Evolutionary conservation across 768 basidiomycete species (phyloP).

Genomic region (Hericium coralloides): DNA sequence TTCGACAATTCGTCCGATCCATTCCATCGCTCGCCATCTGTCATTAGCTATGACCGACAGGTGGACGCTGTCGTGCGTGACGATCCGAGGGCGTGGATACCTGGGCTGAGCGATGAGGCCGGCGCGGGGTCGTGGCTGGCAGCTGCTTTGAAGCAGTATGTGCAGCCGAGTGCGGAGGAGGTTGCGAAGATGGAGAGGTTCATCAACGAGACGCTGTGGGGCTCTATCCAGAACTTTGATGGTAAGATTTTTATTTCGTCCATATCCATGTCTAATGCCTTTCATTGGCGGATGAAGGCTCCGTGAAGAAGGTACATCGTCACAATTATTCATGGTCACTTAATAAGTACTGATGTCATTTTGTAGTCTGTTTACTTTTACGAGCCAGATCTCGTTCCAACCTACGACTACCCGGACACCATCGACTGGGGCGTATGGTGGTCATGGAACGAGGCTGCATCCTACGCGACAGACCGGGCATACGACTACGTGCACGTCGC

Average conservation of each 20-base stretch:
- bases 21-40: slow-evolving; percentile 43
- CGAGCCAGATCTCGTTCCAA: slow-evolving; percentile 30
- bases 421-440: slow-evolving; percentile 49
- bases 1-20: slow-evolving; percentile 40
- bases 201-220: slow-evolving; percentile 36
- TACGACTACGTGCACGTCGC: slow-evolving; percentile 36
- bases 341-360: background rate
- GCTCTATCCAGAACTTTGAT: slow-evolving; percentile 41
- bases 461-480: slow-evolving; percentile 39
- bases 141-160: slow-evolving; percentile 47
- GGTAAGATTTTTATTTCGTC: slow-evolving; percentile 25
- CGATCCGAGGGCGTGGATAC: slow-evolving; percentile 49
- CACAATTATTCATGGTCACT: background rate
- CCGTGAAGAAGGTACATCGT: background rate
- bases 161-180: slow-evolving; percentile 44
- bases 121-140: slow-evolving; percentile 52
- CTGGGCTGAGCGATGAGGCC: slow-evolving; percentile 52
- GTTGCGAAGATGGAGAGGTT: slow-evolving; percentile 44
- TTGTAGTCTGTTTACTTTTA: background rate
- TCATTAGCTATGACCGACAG: slow-evolving; percentile 45
- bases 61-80: slow-evolving; percentile 40
- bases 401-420: slow-evolving; percentile 37
- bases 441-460: slow-evolving; percentile 43
- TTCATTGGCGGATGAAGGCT: background rate
- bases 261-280: background rate